These are phyloP conservation scores for Pestalotiopsis sp. DNA, from an alignment of 2,329 filamentous ascomycete species.

Conservation along the genomic window DNA sequence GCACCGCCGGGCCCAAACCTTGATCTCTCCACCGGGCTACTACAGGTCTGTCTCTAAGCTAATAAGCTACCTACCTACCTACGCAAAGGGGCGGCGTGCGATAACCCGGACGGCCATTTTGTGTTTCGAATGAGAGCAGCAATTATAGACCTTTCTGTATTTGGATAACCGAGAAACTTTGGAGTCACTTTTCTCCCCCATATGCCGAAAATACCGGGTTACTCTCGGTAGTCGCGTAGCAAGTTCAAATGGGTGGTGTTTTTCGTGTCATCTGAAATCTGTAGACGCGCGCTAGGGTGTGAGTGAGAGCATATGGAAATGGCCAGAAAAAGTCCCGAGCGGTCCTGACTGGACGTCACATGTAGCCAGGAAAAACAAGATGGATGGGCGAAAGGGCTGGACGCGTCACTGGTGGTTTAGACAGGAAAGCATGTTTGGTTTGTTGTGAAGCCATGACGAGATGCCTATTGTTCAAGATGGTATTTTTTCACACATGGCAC, in stretches of 20 bases:
- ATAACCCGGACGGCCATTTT: too few species aligned
- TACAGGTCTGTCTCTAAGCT: not conserved
- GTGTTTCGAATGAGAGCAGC: not conserved
- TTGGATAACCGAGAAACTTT: not conserved
- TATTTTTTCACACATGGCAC: not conserved
- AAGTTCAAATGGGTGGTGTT: not conserved
- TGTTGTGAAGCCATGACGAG: too few species aligned
- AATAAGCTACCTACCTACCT: not conserved
- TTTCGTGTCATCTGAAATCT: not conserved
- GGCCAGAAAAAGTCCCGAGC: not conserved
- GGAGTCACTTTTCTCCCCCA: not conserved
- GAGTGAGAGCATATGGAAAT: not conserved
- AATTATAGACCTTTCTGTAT: not conserved
- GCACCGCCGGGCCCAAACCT: not conserved
- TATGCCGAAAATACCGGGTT: not conserved
- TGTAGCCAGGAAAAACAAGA: not conserved
- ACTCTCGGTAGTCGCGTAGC: not conserved
- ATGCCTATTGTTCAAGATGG: too few species aligned
- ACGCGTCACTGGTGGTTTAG: too few species aligned
- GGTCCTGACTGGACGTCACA: not conserved
- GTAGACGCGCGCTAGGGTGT: not conserved
- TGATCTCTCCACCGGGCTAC: not conserved
- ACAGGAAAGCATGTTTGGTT: too few species aligned
- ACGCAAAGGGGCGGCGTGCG: not conserved
- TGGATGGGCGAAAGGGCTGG: not conserved